These are phyloP conservation scores for Mucor circinelloides DNA, from an alignment of 371 early-diverging fungal genomes.

Conservation along the genomic window DNA sequence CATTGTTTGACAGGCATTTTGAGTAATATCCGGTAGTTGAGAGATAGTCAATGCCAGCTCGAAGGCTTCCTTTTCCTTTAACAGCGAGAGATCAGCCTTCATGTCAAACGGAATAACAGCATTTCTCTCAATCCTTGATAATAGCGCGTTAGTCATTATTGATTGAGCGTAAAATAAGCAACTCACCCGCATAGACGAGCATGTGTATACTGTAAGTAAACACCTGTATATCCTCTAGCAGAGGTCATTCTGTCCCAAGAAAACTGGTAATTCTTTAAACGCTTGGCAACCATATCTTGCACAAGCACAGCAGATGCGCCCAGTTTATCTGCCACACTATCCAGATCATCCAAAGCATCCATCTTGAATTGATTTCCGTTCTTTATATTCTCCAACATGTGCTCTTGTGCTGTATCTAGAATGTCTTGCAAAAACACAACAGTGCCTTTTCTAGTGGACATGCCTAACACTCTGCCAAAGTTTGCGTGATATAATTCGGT, in stretches of 20 bases:
- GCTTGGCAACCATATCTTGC: constrained; percentile 93
- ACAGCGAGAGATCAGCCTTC: constrained; percentile 37
- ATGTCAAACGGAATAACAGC: constrained; percentile 15
- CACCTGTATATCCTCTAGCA: constrained; percentile 96
- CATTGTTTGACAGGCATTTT: constrained; percentile 50
- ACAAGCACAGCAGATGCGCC: constrained; percentile 90
- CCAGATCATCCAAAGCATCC: constrained; percentile 12
- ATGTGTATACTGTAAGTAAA: constrained; percentile 96
- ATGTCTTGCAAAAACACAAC: constrained; percentile 97
- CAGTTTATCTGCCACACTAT: constrained; percentile 69
- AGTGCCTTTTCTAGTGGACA: constrained; percentile 96
- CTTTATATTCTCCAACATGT: constrained; percentile 74
- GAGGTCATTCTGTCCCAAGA: constrained; percentile 92
- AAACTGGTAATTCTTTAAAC: constrained; percentile 95
- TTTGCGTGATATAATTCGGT: constrained; percentile 81
- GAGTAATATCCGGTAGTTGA: constrained; percentile 84
- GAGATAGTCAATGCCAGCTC: constrained; percentile 78
- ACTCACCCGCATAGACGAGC: constrained; percentile 75
- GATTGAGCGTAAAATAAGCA: background rate
- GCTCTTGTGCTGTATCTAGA: constrained; percentile 81
- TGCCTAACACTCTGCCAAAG: constrained; percentile 94
- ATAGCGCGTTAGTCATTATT: background rate
- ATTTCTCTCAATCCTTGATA: constrained; percentile 46
- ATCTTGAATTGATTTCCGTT: constrained; percentile 40
- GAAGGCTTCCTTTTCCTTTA: constrained; percentile 73